phyloP scores from a whole-genome alignment of 768 basidiomycete genomes.

The Hydnomerulius pinastri region DNA sequence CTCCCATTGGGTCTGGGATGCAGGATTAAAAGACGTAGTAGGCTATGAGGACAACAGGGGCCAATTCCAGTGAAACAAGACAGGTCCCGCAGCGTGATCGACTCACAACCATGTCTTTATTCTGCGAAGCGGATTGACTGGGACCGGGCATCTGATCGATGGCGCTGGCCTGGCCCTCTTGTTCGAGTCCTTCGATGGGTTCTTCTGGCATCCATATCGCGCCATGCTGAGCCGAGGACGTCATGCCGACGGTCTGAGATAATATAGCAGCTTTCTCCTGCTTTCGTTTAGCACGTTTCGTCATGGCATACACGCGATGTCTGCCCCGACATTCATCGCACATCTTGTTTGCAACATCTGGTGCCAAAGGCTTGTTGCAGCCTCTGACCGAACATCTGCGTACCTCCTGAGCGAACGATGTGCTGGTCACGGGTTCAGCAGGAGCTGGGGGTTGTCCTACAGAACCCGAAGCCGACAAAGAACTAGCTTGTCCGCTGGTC shows the following conservation, averaged over 20 bases:
- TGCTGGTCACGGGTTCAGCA: background rate
- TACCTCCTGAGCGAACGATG: background rate
- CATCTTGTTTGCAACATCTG: slow-evolving; percentile 45
- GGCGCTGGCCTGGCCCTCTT: background rate
- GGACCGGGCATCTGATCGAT: background rate
- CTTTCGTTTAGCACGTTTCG: slow-evolving; percentile 52
- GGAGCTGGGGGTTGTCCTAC: background rate
- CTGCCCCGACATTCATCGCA: slow-evolving; percentile 52
- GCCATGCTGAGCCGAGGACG: background rate
- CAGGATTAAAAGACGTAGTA: background rate
- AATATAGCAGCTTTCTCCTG: slow-evolving; percentile 47
- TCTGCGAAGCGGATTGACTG: background rate
- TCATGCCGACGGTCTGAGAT: slow-evolving; percentile 3
- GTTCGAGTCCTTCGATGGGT: background rate
- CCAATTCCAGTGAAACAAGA: background rate
- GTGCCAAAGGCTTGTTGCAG: slow-evolving; percentile 37
- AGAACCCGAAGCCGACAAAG: background rate
- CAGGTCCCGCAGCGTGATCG: background rate
- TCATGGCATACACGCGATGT: slow-evolving; percentile 52
- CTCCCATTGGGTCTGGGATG: slow-evolving; percentile 13
- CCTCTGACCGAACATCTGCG: slow-evolving; percentile 45
- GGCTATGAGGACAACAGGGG: background rate
- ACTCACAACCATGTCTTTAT: background rate
- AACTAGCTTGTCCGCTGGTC: background rate
- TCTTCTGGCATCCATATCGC: slow-evolving; percentile 9